phyloP scores from a whole-genome alignment of 2,329 filamentous ascomycete genomes.

The Epichloe gansuensis region DNA sequence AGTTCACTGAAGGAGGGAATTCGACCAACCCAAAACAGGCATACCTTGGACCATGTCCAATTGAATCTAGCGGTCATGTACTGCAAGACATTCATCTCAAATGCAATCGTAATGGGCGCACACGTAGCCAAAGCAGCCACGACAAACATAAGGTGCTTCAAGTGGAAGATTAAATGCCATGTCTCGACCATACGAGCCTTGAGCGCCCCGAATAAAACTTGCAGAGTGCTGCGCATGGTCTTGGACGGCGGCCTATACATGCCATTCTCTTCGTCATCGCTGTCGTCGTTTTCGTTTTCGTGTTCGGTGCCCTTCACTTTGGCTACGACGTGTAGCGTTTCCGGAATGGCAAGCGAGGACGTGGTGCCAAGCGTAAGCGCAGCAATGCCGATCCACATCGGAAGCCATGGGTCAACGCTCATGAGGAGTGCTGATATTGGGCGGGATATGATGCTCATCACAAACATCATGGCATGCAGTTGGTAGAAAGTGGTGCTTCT shows the following conservation, averaged over 20 bases:
- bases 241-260: background rate
- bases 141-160: background rate
- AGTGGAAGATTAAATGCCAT: background rate
- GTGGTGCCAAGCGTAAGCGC: background rate
- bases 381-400: background rate
- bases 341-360: background rate
- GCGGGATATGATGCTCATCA: background rate
- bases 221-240: background rate
- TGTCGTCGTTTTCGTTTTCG: background rate
- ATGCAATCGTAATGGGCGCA: background rate
- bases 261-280: background rate
- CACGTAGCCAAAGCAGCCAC: background rate
- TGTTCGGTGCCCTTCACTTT: background rate
- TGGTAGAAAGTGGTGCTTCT: background rate
- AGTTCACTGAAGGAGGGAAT: background rate
- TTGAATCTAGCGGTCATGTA: background rate
- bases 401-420: background rate
- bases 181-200: background rate
- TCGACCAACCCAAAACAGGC: background rate
- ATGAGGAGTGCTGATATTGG: background rate
- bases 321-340: background rate
- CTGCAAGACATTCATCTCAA: background rate
- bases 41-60: background rate
- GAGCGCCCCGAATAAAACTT: background rate
- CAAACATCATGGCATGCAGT: background rate